Conservation (phyloP, 352 stramenopile species). For the Phytophthora agathidicida region DNA sequence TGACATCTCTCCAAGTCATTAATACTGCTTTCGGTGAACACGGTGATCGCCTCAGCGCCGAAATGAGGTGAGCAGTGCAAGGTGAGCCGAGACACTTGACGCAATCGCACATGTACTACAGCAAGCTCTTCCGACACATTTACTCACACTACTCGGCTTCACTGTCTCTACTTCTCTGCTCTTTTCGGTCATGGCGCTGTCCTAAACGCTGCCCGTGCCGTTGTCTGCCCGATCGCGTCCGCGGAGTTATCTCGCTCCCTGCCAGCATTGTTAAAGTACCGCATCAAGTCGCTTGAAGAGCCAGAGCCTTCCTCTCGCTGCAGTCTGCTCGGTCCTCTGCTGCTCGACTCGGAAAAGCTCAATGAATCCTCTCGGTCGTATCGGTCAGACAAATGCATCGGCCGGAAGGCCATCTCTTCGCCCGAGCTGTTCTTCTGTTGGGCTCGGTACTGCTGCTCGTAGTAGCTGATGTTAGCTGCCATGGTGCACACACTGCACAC, state of each 20-base stretch:
- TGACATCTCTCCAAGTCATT: too few species aligned
- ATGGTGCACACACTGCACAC: conserved; percentile 45
- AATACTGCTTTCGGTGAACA: too few species aligned
- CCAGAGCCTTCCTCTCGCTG: conserved; percentile 11
- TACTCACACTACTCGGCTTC: not conserved
- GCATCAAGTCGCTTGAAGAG: conserved; percentile 17
- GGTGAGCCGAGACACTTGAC: conserved; percentile 1
- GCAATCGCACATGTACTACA: conserved; percentile 9
- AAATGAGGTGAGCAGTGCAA: too few species aligned
- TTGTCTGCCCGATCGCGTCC: conserved; percentile 2
- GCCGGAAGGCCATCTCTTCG: conserved; percentile 30
- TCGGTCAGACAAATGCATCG: conserved; percentile 29
- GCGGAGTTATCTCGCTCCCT: conserved; percentile 22
- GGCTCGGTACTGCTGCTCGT: conserved; percentile 30
- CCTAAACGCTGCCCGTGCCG: not conserved
- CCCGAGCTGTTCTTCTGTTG: conserved; percentile 33
- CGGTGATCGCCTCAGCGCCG: too few species aligned
- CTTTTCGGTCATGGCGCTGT: too few species aligned
- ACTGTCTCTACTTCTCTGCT: not conserved
- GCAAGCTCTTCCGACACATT: conserved; percentile 9
- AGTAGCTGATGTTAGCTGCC: conserved; percentile 43
- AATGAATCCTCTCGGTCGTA: conserved; percentile 31
- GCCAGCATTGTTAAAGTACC: conserved; percentile 21
- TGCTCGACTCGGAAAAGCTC: conserved; percentile 31
- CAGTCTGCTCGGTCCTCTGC: conserved; percentile 21